Conservation (phyloP, 1,284 basidiomycete species). For the Caloboletus firmus region DNA sequence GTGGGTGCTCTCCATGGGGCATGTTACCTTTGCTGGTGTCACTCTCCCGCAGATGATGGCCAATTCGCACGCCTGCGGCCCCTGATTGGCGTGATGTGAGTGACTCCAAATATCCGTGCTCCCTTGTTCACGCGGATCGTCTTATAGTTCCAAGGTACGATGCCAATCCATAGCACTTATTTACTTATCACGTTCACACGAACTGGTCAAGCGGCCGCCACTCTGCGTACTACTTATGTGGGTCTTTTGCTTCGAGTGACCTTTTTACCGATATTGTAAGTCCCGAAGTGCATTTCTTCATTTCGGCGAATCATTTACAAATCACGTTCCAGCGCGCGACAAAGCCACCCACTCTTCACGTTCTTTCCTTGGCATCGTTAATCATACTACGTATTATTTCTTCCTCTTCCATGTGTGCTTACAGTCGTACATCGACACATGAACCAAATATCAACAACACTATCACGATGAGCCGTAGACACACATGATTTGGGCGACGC, state of each 20-base stretch:
- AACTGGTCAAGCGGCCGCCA: slow-evolving; percentile 49
- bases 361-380: slow-evolving; percentile 57
- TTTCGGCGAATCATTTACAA: background rate
- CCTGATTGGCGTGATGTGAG: slow-evolving; percentile 59
- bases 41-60: slow-evolving; percentile 34
- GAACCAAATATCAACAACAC: slow-evolving; percentile 34
- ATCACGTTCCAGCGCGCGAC: slow-evolving; percentile 48
- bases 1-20: too few species aligned
- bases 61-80: slow-evolving; percentile 40
- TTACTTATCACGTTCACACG: slow-evolving; percentile 60
- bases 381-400: slow-evolving; percentile 51
- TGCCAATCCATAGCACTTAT: slow-evolving; percentile 43
- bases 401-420: slow-evolving; percentile 41
- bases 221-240: slow-evolving; percentile 45
- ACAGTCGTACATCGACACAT: slow-evolving; percentile 28
- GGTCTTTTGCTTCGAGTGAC: slow-evolving; percentile 49
- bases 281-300: slow-evolving; percentile 10
- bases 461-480: slow-evolving; percentile 40
- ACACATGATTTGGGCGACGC: slow-evolving; percentile 18
- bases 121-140: slow-evolving; percentile 5
- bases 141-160: slow-evolving; percentile 25
- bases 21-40: slow-evolving; percentile 46
- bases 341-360: slow-evolving; percentile 54
- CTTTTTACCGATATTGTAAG: slow-evolving; percentile 59
- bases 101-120: slow-evolving; percentile 10